Conservation (phyloP, 345 rosid species). For the Pistacia atlantica region DNA sequence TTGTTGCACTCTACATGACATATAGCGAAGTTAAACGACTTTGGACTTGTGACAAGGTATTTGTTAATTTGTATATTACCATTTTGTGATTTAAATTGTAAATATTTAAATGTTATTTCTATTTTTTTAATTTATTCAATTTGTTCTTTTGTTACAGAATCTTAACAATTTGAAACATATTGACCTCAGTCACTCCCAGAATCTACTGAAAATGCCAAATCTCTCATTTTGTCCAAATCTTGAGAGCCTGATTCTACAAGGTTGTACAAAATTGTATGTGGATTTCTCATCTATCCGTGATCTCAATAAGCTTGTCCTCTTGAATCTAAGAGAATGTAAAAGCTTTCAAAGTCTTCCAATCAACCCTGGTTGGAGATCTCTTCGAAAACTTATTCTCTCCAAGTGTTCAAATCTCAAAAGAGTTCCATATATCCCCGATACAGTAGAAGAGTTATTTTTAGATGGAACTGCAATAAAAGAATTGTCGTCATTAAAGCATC, state of each 20-base stretch:
- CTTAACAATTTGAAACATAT: neutral
- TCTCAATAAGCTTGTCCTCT: neutral
- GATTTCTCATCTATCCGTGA: neutral
- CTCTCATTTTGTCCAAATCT: neutral
- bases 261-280: neutral
- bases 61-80: neutral
- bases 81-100: neutral
- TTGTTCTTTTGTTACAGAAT: neutral
- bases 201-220: neutral
- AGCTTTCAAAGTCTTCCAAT: conserved; percentile 17
- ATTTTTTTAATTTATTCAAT: too few species aligned
- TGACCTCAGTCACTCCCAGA: neutral
- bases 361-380: neutral
- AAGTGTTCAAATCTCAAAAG: conserved; percentile 14
- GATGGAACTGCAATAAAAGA: conserved; percentile 9
- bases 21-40: neutral
- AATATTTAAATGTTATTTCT: too few species aligned
- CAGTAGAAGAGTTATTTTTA: conserved; percentile 7
- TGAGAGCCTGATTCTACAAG: neutral
- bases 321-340: conserved; percentile 22
- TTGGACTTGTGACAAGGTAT: neutral
- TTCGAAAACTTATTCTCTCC: conserved; percentile 1
- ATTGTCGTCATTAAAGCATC: neutral
- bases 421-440: conserved; percentile 7
- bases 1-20: neutral